A percentile compares a stretch with the other conserved stretches of the same genome.
These are phyloP conservation scores for Solanum sparsipilum DNA, from an alignment of 257 asterid species.

Conservation along the genomic window DNA sequence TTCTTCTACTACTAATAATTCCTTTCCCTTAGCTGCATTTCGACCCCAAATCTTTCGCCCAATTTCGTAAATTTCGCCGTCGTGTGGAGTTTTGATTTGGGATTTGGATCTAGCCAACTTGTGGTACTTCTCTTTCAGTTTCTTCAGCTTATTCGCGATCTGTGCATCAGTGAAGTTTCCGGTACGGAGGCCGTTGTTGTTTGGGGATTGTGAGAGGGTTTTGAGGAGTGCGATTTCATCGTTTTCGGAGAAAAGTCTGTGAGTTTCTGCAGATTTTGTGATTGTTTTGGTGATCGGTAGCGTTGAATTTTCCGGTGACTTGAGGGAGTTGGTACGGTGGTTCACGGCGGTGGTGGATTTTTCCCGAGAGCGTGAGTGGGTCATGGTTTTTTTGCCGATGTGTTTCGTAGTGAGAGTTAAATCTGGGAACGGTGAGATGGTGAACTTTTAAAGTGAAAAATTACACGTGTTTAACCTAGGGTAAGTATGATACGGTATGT, in stretches of 20 bases:
- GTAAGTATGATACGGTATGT: no score
- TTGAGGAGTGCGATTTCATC: constrained; percentile 7
- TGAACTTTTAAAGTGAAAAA: not conserved
- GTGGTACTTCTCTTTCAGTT: constrained; percentile 13
- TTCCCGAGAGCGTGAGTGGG: not conserved
- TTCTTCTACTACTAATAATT: not conserved
- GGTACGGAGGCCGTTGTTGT: not conserved
- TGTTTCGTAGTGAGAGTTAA: not conserved
- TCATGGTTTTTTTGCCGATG: not conserved
- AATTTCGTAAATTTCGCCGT: not conserved
- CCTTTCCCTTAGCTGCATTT: not conserved
- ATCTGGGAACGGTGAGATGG: not conserved
- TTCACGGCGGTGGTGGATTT: not conserved
- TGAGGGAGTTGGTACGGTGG: not conserved
- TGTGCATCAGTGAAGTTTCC: not conserved
- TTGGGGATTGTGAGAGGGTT: not conserved
- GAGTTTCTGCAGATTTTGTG: not conserved
- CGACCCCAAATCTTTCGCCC: constrained; percentile 9
- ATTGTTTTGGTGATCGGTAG: not conserved
- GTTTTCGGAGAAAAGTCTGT: not conserved
- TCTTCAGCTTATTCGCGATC: not conserved
- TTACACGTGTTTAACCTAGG: not conserved
- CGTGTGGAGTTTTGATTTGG: constrained; percentile 7
- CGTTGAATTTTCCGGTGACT: not conserved
- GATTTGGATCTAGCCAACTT: constrained; percentile 7